A percentile compares a stretch with the other conserved stretches of the same genome.
phyloP scores from a whole-genome alignment of 257 asterid species.

The Scutellaria galericulata region DNA sequence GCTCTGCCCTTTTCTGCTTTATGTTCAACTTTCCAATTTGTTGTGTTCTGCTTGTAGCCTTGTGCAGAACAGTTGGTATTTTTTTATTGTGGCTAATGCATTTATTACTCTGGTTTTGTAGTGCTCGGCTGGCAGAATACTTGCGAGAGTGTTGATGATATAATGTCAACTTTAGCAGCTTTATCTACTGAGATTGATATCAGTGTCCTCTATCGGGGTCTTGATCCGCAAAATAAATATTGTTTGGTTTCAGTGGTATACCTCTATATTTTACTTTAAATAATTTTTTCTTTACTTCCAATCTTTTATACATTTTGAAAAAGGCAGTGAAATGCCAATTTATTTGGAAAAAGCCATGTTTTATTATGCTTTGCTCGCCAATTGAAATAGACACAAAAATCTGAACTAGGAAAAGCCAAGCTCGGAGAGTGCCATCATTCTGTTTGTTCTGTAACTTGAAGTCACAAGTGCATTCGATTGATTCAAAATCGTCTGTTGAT shows the following conservation, averaged over 20 bases:
- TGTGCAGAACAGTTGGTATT: not conserved
- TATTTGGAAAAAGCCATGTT: too few relatives aligned
- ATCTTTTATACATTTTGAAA: not conserved
- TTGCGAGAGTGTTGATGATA: conserved; percentile 78
- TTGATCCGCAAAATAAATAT: conserved; percentile 77
- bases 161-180: conserved; percentile 72
- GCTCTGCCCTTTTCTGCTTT: conserved; percentile 22
- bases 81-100: conserved; percentile 21
- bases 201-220: conserved; percentile 86
- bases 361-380: too few relatives aligned
- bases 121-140: conserved; percentile 98
- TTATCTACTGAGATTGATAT: conserved; percentile 87
- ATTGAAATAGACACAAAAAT: too few relatives aligned
- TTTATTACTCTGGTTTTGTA: conserved; percentile 44
- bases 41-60: conserved; percentile 12
- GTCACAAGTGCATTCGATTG: too few relatives aligned
- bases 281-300: not conserved
- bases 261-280: conserved; percentile 25
- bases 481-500: not conserved
- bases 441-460: conserved; percentile 8
- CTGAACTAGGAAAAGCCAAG: not conserved
- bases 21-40: not conserved
- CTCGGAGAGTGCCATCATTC: not conserved
- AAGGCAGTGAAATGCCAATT: too few relatives aligned
- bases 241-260: conserved; percentile 92